Evolutionary conservation across 441 rosid species (phyloP), one percentile per base, ranked within the genome.

Genomic region (Rhodomyrtus psidioides): DNA sequence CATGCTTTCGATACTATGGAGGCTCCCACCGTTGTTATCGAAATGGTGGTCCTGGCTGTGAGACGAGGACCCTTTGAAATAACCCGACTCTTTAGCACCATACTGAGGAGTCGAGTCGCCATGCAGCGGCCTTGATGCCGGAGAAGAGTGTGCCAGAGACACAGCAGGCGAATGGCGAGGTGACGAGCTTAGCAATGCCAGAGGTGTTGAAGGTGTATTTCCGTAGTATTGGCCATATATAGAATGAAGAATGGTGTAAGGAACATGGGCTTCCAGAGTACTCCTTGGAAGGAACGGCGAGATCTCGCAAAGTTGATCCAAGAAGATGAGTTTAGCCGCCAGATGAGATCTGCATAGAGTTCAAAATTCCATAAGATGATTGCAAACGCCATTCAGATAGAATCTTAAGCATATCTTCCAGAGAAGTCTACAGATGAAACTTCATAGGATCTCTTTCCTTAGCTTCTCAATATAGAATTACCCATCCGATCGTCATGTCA

Each of bases 261-360:
- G 99, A 84, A 96, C 92, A 39, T 96, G 93, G 27, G 94, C 87
- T 91, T 98, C 99, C 4, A 98, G 97, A 82, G 94, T 89, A 94
- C 95, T 96, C 91, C 99, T 88, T 8, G 99, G 97, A 83, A 98
- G 98, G 93, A 92, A 94, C 5, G 96, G 96, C 24, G 99, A 98
- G 85, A 93, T 93, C 93, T 96, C 99, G 81, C 96, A 98, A 53
- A 98, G 94, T 92, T 96, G 98, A 90, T 98, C 99, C 57, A 98
- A 91, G 96, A 98, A 98, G 81, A 96, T 95, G 76, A 98, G 94
- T 94, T 96, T 96, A 24, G 98, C 97, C 54, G 96, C 96, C 17
- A 96, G 96, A 91, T 95, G 98, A 91, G 98, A 92, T 88, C 99
- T 96, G 95, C 85, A 81, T 26, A 88, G 21, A 88, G 70, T 7